Conservation (phyloP, 2,329 filamentous ascomycete genomes). For the Zasmidium cellare region DNA sequence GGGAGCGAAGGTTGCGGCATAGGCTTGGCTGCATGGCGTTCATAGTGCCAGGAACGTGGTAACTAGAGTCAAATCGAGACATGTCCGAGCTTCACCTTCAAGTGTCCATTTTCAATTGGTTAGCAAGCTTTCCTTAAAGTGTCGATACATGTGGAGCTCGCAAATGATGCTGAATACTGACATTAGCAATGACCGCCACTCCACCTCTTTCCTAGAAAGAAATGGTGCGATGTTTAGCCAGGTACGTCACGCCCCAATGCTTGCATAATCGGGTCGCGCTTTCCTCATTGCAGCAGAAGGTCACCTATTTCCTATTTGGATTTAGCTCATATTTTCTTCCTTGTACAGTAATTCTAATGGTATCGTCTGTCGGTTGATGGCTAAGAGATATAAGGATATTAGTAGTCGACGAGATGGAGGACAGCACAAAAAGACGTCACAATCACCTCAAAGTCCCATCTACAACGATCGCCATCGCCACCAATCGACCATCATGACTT, state of each 20-base stretch:
- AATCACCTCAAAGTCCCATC: no score
- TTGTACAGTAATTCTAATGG: not conserved
- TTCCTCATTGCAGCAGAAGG: not conserved
- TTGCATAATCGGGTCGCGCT: not conserved
- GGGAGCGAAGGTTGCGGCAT: constrained; percentile 22
- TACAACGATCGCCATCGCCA: not conserved
- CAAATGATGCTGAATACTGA: no score
- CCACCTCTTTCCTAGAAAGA: not conserved
- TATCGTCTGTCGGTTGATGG: not conserved
- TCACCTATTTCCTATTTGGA: not conserved
- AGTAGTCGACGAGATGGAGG: no score
- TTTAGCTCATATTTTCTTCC: not conserved
- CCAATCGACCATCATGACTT: not conserved
- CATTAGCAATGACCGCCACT: not conserved
- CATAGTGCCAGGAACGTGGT: constrained; percentile 10
- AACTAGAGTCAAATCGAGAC: constrained; percentile 14
- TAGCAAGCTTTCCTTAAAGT: no score
- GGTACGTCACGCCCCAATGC: not conserved
- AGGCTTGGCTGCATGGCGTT: constrained; percentile 25
- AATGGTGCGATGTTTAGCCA: not conserved
- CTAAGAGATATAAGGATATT: not conserved
- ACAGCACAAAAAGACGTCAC: no score
- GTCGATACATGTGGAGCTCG: no score
- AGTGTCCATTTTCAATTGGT: no score
- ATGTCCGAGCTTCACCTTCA: not conserved